phyloP scores from a whole-genome alignment of 495 filamentous ascomycete genomes.

The Bryoglossum gracile region DNA sequence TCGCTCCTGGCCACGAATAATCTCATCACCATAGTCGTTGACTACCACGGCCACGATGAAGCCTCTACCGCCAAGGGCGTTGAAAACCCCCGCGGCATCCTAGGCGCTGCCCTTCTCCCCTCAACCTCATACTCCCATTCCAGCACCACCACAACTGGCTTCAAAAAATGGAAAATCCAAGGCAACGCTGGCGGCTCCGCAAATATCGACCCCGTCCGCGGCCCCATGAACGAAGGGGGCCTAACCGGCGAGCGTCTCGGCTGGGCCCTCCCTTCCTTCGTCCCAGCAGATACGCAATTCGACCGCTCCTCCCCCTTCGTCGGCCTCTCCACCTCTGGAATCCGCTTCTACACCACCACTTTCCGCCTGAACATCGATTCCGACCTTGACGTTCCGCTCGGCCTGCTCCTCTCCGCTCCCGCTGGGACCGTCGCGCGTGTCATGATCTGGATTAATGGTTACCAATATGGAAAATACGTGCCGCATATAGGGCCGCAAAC shows the following conservation, averaged over 20 bases:
- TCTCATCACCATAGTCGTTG: slow-evolving; percentile 58
- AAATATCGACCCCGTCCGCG: slow-evolving; percentile 47
- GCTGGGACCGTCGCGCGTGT: slow-evolving; percentile 39
- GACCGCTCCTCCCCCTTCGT: slow-evolving; percentile 35
- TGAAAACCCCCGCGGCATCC: slow-evolving; percentile 55
- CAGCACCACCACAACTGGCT: slow-evolving; percentile 32
- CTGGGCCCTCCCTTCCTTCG: slow-evolving; percentile 28
- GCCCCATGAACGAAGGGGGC: slow-evolving; percentile 34
- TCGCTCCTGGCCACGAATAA: slow-evolving; percentile 38
- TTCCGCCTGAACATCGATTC: slow-evolving; percentile 50
- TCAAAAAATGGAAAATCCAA: slow-evolving; percentile 61
- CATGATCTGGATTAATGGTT: slow-evolving; percentile 66
- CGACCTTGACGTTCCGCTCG: slow-evolving; percentile 51
- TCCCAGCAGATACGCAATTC: slow-evolving; percentile 10
- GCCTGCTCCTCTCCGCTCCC: slow-evolving; percentile 43
- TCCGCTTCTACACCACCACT: slow-evolving; percentile 54
- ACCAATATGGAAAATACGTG: slow-evolving; percentile 45
- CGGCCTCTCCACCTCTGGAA: slow-evolving; percentile 47
- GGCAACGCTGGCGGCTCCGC: slow-evolving; percentile 62
- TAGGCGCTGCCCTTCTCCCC: slow-evolving; percentile 44
- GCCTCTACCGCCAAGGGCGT: slow-evolving; percentile 44
- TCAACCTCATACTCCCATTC: too few species aligned
- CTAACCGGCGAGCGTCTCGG: slow-evolving; percentile 29
- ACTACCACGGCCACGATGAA: slow-evolving; percentile 63
- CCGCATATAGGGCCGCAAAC: slow-evolving; percentile 45